Evolutionary conservation across 176 grass and related monocot genomes (phyloP).

Genomic region (Aegilops tauschii): DNA sequence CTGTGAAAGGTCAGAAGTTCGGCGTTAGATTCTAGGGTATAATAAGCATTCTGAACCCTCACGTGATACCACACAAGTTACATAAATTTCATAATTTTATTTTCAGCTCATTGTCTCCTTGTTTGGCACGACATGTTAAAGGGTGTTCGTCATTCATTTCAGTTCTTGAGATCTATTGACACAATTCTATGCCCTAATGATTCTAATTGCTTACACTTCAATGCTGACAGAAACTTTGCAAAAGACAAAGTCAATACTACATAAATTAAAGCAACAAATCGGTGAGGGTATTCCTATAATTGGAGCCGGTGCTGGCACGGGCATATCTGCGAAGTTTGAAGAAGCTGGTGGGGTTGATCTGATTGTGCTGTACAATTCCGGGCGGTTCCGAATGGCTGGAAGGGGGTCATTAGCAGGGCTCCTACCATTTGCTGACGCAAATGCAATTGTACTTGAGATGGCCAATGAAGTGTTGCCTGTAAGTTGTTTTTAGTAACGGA

Average conservation of each 20-base stretch:
- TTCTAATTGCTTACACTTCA: slow-evolving; percentile 6
- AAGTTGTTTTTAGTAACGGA: slow-evolving; percentile 29
- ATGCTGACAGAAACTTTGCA: slow-evolving; percentile 63
- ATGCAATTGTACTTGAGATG: slow-evolving; percentile 94
- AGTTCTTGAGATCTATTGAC: not conserved
- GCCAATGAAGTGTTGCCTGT: slow-evolving; percentile 92
- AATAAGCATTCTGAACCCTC: not conserved
- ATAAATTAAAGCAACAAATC: slow-evolving; percentile 71
- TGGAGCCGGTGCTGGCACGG: slow-evolving; percentile 87
- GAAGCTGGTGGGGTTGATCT: slow-evolving; percentile 94
- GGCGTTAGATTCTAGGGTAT: no score
- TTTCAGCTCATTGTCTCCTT: not conserved
- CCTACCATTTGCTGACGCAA: slow-evolving; percentile 87
- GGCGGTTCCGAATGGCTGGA: slow-evolving; percentile 91
- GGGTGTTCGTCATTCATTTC: not conserved
- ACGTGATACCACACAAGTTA: not conserved
- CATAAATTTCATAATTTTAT: slow-evolving; percentile 5
- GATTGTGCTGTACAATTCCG: slow-evolving; percentile 93
- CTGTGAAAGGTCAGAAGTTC: not conserved
- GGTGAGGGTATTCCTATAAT: slow-evolving; percentile 75
- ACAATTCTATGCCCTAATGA: not conserved
- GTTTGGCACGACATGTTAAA: not conserved
- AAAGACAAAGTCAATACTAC: slow-evolving; percentile 60
- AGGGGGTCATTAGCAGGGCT: slow-evolving; percentile 89
- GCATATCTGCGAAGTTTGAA: slow-evolving; percentile 98